Evolutionary conservation across 1,139 yeast species (phyloP).

Genomic region (Kodamaea anthophila): DNA sequence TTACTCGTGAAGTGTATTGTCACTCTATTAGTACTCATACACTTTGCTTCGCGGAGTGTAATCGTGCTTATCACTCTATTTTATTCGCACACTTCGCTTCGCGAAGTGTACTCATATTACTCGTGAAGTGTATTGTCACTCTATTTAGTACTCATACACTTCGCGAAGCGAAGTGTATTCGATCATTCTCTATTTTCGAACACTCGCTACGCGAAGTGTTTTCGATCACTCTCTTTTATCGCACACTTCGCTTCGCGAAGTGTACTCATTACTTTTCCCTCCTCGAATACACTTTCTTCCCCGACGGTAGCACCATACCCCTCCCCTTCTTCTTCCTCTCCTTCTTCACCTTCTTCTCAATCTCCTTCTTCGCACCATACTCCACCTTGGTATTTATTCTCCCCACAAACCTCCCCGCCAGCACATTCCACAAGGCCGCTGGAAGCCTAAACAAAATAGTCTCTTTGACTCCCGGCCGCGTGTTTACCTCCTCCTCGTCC

Average conservation of each 20-base stretch:
- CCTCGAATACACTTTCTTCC: conserved; percentile 54
- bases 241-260: too few species aligned
- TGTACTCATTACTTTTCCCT: conserved; percentile 15
- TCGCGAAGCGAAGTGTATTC: too few species aligned
- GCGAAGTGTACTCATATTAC: too few species aligned
- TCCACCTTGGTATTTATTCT: conserved; percentile 21
- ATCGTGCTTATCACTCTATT: too few species aligned
- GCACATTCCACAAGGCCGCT: conserved; percentile 35
- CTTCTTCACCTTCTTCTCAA: conserved; percentile 13
- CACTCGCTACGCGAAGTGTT: too few species aligned
- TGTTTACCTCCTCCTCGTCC: conserved; percentile 35
- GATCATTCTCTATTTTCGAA: background rate
- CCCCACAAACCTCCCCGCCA: conserved; percentile 32
- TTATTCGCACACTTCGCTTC: too few species aligned
- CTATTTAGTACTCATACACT: too few species aligned
- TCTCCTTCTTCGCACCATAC: conserved; percentile 10
- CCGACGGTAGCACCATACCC: conserved; percentile 46
- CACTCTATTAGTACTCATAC: too few species aligned
- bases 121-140: too few species aligned
- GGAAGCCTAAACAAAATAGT: conserved; percentile 48
- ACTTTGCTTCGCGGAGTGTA: too few species aligned
- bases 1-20: too few species aligned
- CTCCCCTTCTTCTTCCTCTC: conserved; percentile 36
- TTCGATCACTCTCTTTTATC: background rate
- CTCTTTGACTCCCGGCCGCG: conserved; percentile 45